Evolutionary conservation across 495 filamentous ascomycete genomes (phyloP), one percentile per base, ranked within the genome.

Genomic region (Penicillium soppii): DNA sequence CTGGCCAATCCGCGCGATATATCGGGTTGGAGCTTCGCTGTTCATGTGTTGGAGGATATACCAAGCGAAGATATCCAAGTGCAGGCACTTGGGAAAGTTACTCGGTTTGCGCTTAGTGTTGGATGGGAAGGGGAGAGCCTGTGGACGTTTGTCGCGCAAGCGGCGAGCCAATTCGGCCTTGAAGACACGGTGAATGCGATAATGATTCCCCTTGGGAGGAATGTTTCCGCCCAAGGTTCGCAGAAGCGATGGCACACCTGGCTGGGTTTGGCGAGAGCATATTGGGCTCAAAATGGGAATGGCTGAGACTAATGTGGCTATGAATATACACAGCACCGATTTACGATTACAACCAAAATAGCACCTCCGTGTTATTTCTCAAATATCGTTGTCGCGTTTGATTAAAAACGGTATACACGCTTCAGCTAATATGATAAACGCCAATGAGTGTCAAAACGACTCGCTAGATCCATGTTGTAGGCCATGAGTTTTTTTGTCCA

Each of bases 1-100:
- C 73, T 82, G 27, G 66, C 69, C 26, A 78, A 92, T 62, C 83
- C 88, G 41, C 76, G 81, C 39, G 89, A 94, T 70, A 86, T 84
- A 22, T 91, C 88, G 3, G 84, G 87, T 3, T 91, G 88, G 85
- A 76, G 78, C 23, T 91, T 89, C 57, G 74, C 84, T 8, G 59
- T 72, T 16, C 85, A 81, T 55, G 60, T 86, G 13, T 67, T 89
- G 5, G 35, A n/a, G n/a, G n/a, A n/a, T n/a, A 46, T 43, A 37
- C 63, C 20, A 53, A 69, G 7, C 37, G 35, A 37, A 37, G 42
- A 13, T 5, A 56, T n/a, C 21, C 55, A 32, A 15, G 40, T n/a
- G 0, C 38, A 59, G 9, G 22, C 44, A 1, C 52, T 73, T n/a
- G 42, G 42, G 7, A 61, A 58, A 32, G 65, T 66, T 3, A 53